phyloP scores from a whole-genome alignment of 139 green algal species.

The Coelastrella sp. region DNA sequence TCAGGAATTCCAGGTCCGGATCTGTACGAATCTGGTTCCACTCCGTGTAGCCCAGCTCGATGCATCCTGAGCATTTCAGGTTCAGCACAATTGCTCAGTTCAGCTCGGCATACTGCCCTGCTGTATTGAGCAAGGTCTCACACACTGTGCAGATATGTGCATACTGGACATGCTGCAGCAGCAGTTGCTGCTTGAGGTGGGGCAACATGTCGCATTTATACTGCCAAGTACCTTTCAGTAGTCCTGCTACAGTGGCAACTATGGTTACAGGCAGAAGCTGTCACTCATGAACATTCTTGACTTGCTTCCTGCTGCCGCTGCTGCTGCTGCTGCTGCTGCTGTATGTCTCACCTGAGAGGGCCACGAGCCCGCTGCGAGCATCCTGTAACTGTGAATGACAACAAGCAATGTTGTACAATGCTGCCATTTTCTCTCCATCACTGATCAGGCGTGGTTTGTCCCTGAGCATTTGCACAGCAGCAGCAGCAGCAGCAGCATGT shows the following conservation, averaged over 20 bases:
- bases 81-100: neutral
- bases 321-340: neutral
- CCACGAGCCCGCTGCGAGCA: constrained; percentile 64
- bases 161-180: no score
- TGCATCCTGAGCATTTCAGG: constrained; percentile 53
- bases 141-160: no score
- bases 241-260: no score
- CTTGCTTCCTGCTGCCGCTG: neutral
- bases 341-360: constrained; percentile 63
- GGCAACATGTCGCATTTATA: no score
- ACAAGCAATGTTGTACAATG: constrained; percentile 90
- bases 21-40: constrained; percentile 76
- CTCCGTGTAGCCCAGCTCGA: constrained; percentile 80
- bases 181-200: no score
- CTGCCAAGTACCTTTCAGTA: no score
- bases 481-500: neutral
- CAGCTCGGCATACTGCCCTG: neutral
- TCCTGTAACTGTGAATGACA: constrained; percentile 75
- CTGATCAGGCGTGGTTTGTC: constrained; percentile 83
- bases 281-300: neutral
- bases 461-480: constrained; percentile 47
- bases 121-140: neutral
- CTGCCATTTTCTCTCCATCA: constrained; percentile 77
- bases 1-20: constrained; percentile 76
- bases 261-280: neutral